phyloP scores from a whole-genome alignment of 2,329 filamentous ascomycete species.

The Hymenoscyphus albidus region DNA sequence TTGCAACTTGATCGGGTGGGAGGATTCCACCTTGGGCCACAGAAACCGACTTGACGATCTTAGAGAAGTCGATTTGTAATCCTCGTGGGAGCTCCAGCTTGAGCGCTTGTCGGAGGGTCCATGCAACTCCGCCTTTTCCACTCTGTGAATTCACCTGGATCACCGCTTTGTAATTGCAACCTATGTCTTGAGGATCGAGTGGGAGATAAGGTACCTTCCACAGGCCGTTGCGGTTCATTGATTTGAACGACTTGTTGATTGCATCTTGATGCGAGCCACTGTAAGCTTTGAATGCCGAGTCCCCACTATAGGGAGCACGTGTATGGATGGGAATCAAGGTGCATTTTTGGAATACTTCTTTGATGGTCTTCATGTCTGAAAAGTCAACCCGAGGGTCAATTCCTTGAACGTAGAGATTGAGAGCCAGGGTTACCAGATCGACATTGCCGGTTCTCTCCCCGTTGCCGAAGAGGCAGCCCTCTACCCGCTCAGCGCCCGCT shows the following conservation, averaged over 20 bases:
- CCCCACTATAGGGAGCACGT: constrained; percentile 80
- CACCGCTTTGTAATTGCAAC: constrained; percentile 86
- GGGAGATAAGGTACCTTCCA: constrained; percentile 89
- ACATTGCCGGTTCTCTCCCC: constrained; percentile 91
- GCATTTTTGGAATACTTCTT: constrained; percentile 79
- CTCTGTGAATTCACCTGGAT: constrained; percentile 94
- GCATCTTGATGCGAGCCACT: constrained; percentile 87
- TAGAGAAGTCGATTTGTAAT: too few relatives aligned
- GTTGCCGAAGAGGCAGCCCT: constrained; percentile 86
- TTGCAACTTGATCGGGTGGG: too few relatives aligned
- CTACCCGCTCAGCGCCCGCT: constrained; percentile 87
- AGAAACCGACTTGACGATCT: too few relatives aligned
- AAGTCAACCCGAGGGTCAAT: constrained; percentile 82
- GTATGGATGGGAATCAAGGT: constrained; percentile 89
- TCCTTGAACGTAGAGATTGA: constrained; percentile 91
- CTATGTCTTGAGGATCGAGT: constrained; percentile 84
- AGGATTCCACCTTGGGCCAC: too few relatives aligned
- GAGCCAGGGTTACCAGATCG: constrained; percentile 79
- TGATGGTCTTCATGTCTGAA: constrained; percentile 75
- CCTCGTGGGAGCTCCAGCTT: too few relatives aligned
- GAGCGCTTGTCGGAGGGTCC: constrained; percentile 60
- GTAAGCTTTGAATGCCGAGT: constrained; percentile 81
- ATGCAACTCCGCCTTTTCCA: constrained; percentile 87
- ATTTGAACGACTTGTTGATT: constrained; percentile 72
- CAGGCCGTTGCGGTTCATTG: constrained; percentile 38